Conservation (phyloP, 108 stramenopile species). For the Licmophora abbreviata region DNA sequence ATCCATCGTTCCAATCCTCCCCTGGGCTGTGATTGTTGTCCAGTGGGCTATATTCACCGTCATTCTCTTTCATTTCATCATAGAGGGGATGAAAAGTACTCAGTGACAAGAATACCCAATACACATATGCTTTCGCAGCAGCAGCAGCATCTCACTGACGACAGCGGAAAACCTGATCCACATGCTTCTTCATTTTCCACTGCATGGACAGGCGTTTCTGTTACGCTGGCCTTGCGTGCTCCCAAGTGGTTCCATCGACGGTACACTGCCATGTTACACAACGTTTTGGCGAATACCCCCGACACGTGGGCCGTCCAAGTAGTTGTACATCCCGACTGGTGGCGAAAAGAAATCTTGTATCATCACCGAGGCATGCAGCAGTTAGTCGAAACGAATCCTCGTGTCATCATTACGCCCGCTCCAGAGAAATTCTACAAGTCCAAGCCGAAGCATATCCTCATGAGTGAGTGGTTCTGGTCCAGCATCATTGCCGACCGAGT, state of each 20-base stretch:
- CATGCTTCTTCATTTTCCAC: too few relatives aligned
- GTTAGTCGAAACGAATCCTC: constrained; percentile 5
- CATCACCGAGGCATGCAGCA: constrained; percentile 20
- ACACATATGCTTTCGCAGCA: too few relatives aligned
- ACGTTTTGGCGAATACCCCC: constrained; percentile 31
- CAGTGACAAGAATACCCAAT: too few relatives aligned
- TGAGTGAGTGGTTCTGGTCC: constrained; percentile 40
- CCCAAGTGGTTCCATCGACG: constrained; percentile 59
- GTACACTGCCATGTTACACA: constrained; percentile 41
- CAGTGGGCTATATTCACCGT: too few relatives aligned
- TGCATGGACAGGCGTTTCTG: constrained; percentile 26
- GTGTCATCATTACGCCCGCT: constrained; percentile 31
- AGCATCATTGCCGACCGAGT: constrained; percentile 8
- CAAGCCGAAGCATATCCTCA: constrained; percentile 36
- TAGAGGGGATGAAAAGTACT: too few relatives aligned
- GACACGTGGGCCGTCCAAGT: constrained; percentile 35
- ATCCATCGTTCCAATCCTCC: too few relatives aligned
- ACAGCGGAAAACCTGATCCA: too few relatives aligned
- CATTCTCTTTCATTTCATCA: too few relatives aligned
- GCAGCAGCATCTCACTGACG: too few relatives aligned
- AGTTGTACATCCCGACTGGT: constrained; percentile 29
- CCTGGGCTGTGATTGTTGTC: too few relatives aligned
- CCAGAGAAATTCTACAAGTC: constrained; percentile 14
- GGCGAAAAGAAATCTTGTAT: constrained; percentile 22
- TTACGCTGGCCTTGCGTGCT: constrained; percentile 30